phyloP scores from a whole-genome alignment of 1,284 basidiomycete species.

The Pisolithus thermaeus region DNA sequence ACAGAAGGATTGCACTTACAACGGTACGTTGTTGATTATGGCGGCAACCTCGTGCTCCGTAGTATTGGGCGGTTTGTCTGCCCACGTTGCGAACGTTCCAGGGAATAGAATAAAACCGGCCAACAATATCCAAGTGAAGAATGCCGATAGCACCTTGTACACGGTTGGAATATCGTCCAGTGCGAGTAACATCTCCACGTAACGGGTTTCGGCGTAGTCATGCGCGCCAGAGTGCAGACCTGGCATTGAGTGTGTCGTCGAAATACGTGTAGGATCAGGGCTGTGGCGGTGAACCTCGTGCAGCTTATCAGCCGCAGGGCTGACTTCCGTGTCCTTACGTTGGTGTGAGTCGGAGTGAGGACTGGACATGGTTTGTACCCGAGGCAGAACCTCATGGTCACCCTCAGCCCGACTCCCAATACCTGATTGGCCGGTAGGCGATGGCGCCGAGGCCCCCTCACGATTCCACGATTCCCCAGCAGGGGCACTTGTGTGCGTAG shows the following conservation, averaged over 20 bases:
- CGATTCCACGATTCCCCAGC: slow-evolving; percentile 9
- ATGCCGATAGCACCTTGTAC: slow-evolving; percentile 42
- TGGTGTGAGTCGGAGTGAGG: background rate
- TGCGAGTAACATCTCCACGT: slow-evolving; percentile 29
- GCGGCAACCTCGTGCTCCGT: slow-evolving; percentile 29
- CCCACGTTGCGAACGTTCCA: slow-evolving; percentile 48
- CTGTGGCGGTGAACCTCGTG: background rate
- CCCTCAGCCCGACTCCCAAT: background rate
- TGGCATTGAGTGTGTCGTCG: slow-evolving; percentile 10
- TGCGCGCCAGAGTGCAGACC: slow-evolving; percentile 20
- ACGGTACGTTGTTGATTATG: slow-evolving; percentile 35
- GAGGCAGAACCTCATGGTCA: background rate
- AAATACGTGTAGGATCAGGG: background rate
- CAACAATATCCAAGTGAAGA: slow-evolving; percentile 55
- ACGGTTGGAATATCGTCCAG: slow-evolving; percentile 27
- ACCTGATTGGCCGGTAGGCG: slow-evolving; percentile 5
- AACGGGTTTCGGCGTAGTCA: slow-evolving; percentile 23
- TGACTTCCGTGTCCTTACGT: no score
- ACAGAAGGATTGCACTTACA: slow-evolving; percentile 31
- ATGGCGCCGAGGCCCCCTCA: slow-evolving; percentile 2
- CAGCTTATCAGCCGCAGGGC: background rate
- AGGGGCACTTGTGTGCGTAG: slow-evolving; percentile 20
- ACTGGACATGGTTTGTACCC: background rate
- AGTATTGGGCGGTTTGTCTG: slow-evolving; percentile 22
- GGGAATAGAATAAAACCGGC: slow-evolving; percentile 57